Conservation (phyloP, 352 stramenopile species). For the Globisporangium rhizosaccharum region DNA sequence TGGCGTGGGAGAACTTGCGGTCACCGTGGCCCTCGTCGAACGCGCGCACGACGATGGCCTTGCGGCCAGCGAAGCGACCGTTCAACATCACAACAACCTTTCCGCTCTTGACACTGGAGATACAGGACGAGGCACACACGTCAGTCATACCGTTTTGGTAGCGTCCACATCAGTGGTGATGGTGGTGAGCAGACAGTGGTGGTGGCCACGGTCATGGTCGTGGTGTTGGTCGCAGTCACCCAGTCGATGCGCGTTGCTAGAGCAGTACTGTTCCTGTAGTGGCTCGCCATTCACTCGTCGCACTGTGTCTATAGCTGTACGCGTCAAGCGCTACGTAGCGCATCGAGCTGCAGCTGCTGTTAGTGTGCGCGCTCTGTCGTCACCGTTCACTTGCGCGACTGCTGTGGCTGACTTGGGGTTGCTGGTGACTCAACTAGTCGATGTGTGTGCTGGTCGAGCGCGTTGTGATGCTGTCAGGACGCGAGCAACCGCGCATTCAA, state of each 20-base stretch:
- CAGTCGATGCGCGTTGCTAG: neutral
- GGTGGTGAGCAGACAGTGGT: no score
- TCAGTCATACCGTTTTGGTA: neutral
- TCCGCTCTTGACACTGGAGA: constrained; percentile 92
- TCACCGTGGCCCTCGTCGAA: constrained; percentile 95
- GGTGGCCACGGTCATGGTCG: neutral
- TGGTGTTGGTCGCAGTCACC: neutral
- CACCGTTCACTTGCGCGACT: neutral
- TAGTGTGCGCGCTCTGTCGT: neutral
- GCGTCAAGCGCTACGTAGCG: neutral
- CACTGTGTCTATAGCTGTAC: neutral
- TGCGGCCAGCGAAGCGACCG: constrained; percentile 97
- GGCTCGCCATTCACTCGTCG: neutral
- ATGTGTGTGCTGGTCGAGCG: neutral
- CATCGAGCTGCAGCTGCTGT: neutral
- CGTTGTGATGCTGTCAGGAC: neutral
- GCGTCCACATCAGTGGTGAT: neutral
- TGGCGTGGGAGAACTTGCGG: constrained; percentile 97
- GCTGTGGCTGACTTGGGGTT: no score
- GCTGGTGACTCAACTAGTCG: neutral
- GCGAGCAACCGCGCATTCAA: neutral
- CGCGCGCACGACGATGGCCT: constrained; percentile 99
- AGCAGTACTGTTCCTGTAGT: neutral
- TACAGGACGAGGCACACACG: constrained; percentile 13
- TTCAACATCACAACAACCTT: constrained; percentile 99